Percentiles rank a stretch among this genome's conserved stretches.
These are phyloP conservation scores for Chalciporus chontae DNA, from an alignment of 768 basidiomycete genomes.

Conservation along the genomic window DNA sequence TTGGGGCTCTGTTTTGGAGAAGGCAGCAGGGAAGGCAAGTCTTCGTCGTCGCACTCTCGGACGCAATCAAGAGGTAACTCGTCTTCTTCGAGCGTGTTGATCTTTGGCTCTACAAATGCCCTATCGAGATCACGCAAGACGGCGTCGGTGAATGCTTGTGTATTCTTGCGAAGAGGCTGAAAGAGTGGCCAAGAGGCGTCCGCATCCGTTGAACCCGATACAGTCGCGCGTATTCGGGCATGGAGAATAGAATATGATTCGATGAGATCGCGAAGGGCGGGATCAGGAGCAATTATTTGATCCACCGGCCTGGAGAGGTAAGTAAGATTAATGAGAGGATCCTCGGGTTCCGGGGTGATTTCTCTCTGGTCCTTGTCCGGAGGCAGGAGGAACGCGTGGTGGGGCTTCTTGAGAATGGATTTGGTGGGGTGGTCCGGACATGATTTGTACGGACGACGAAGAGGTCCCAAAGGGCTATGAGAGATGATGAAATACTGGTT, in stretches of 20 bases:
- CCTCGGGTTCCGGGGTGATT: slow-evolving; percentile 71
- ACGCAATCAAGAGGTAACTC: slow-evolving; percentile 23
- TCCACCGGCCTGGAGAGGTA: slow-evolving; percentile 68
- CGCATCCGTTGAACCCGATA: slow-evolving; percentile 43
- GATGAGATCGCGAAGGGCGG: slow-evolving; percentile 55
- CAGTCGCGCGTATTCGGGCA: slow-evolving; percentile 52
- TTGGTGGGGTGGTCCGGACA: slow-evolving; percentile 47
- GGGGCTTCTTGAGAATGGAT: slow-evolving; percentile 66
- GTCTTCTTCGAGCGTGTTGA: slow-evolving; percentile 18
- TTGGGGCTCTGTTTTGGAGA: slow-evolving; percentile 67
- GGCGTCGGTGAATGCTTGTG: slow-evolving; percentile 48
- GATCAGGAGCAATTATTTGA: slow-evolving; percentile 48
- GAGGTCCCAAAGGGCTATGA: slow-evolving; percentile 24
- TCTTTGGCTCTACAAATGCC: slow-evolving; percentile 57
- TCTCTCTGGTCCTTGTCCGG: slow-evolving; percentile 52
- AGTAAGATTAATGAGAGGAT: slow-evolving; percentile 56
- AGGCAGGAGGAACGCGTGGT: slow-evolving; percentile 31
- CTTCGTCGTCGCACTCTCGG: slow-evolving; percentile 24
- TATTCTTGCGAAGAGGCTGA: slow-evolving; percentile 59
- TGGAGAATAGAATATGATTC: slow-evolving; percentile 72
- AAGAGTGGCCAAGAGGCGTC: slow-evolving; percentile 71
- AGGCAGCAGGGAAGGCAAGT: slow-evolving; percentile 42
- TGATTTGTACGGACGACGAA: slow-evolving; percentile 28
- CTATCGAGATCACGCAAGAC: slow-evolving; percentile 67
- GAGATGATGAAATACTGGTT: slow-evolving; percentile 46